Evolutionary conservation across 352 stramenopile species (phyloP), one percentile per base, ranked within the genome.

Genomic region (Plasmopara halstedii): DNA sequence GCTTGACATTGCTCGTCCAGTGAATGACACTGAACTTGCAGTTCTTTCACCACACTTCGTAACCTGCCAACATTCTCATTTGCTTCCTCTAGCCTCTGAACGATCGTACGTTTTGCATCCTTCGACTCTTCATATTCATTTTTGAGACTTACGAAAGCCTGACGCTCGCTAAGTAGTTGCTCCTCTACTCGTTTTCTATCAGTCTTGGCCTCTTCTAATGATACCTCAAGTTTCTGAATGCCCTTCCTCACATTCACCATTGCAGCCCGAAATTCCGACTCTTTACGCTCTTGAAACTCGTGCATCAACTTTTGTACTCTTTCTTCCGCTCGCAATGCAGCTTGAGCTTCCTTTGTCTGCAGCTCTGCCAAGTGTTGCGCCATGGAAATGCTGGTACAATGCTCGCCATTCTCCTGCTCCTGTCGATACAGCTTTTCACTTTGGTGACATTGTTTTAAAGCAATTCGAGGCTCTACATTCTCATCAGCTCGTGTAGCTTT

Each of bases 201-300:
- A 8, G 37, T 59, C 33, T 62, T 72, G 14, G 74, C 51, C 8
- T 74, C 53, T 1, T 86, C 65, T 0, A 84, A 46, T 3, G 62
- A 64, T 0, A 58, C 20, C 29, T 86, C 77, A 13, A 88, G 54
- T 43, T 85, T 88, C 15, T 82, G 73, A 41, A 86, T 86, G 0
- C 73, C 74, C 37, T 77, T 84, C 9, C 77, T 63, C 25, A 88
- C 68, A 32, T 82, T 88, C 3, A 81, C 72, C 73, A 88, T 85
- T 1, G 72, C 77, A 19, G 68, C 64, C 1, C 72, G 67, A 29
- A 86, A 71, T 42, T 88, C 77, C 20, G 54, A 58, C 32, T 86
- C 73, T 42, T 88, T 88, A 10, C 62, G 57, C 15, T 73, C 58
- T 50, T 86, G 64, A 10, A 81, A 83, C n/a, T 88, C 68, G 6